These are phyloP conservation scores for Stephanodiscus triporus DNA, from an alignment of 108 stramenopile species.

Conservation along the genomic window DNA sequence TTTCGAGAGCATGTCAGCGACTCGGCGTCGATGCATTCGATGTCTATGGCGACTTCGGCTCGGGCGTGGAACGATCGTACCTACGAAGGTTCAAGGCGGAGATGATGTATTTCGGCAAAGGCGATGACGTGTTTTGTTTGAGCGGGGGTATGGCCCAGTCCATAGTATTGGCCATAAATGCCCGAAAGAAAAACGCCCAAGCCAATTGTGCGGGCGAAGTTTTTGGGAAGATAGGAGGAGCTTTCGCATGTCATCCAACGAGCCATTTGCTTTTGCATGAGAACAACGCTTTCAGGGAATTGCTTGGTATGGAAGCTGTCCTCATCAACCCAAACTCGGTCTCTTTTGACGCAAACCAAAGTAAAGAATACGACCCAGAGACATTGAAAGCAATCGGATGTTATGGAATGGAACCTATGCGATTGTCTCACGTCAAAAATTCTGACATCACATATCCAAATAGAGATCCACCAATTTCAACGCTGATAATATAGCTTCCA, in stretches of 20 bases:
- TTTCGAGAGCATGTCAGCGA: slow-evolving; percentile 35
- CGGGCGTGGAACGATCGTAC: slow-evolving; percentile 43
- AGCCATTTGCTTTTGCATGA: slow-evolving; percentile 80
- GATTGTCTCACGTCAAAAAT: slow-evolving; percentile 40
- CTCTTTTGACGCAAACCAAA: background rate
- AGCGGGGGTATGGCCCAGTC: slow-evolving; percentile 83
- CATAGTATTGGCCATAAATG: slow-evolving; percentile 72
- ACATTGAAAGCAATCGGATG: slow-evolving; percentile 25
- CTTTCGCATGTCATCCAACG: slow-evolving; percentile 72
- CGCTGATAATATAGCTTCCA: slow-evolving; percentile 76
- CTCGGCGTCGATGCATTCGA: slow-evolving; percentile 47
- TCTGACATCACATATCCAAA: slow-evolving; percentile 9
- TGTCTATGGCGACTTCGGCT: slow-evolving; percentile 66
- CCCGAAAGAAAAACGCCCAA: background rate
- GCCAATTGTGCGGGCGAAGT: background rate
- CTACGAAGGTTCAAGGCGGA: slow-evolving; percentile 71
- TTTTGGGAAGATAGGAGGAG: slow-evolving; percentile 2
- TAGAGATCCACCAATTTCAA: slow-evolving; percentile 29
- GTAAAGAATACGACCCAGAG: slow-evolving; percentile 23
- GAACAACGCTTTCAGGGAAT: slow-evolving; percentile 55
- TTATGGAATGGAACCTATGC: slow-evolving; percentile 42
- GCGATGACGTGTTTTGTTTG: slow-evolving; percentile 80
- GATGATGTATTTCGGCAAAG: slow-evolving; percentile 69
- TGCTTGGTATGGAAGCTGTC: slow-evolving; percentile 54
- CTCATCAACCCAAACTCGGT: slow-evolving; percentile 24